Conservation (phyloP, 2,329 filamentous ascomycete genomes). For the Pseudocercospora musae region DNA sequence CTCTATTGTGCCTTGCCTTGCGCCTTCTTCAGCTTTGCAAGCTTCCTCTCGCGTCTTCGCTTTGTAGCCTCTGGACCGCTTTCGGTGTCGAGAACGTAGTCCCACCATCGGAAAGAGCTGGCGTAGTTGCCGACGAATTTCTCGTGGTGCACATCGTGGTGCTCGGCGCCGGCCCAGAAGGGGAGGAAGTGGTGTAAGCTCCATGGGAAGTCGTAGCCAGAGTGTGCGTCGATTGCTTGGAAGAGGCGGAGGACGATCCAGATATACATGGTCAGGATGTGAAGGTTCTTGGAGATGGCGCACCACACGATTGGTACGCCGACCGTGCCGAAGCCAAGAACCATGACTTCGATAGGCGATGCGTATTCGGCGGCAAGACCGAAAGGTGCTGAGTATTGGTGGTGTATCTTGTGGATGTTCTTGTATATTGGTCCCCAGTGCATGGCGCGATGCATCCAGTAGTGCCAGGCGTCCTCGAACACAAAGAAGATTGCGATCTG, state of each 20-base stretch:
- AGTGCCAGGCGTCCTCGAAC: slow-evolving; percentile 96
- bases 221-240: slow-evolving; percentile 97
- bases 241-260: slow-evolving; percentile 93
- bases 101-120: slow-evolving; percentile 99
- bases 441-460: slow-evolving; percentile 89
- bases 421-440: slow-evolving; percentile 96
- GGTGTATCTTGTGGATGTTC: slow-evolving; percentile 96
- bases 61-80: slow-evolving; percentile 82
- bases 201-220: slow-evolving; percentile 98
- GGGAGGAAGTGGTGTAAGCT: slow-evolving; percentile 91
- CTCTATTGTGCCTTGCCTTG: slow-evolving; percentile 43
- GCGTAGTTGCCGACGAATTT: slow-evolving; percentile 98
- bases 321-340: slow-evolving; percentile 84
- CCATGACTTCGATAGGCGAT: slow-evolving; percentile 94
- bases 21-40: slow-evolving; percentile 67
- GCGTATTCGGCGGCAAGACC: slow-evolving; percentile 96
- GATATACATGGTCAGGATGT: slow-evolving; percentile 95
- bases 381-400: slow-evolving; percentile 97
- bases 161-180: slow-evolving; percentile 95
- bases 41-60: slow-evolving; percentile 74
- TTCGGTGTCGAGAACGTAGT: slow-evolving; percentile 90
- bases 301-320: slow-evolving; percentile 80
- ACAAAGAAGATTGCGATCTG: slow-evolving; percentile 95
- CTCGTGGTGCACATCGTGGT: slow-evolving; percentile 97
- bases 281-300: slow-evolving; percentile 76